Percentiles rank a stretch among this genome's conserved stretches.
These are phyloP conservation scores for Mitragyna speciosa DNA, from an alignment of 257 asterid species.

Conservation along the genomic window DNA sequence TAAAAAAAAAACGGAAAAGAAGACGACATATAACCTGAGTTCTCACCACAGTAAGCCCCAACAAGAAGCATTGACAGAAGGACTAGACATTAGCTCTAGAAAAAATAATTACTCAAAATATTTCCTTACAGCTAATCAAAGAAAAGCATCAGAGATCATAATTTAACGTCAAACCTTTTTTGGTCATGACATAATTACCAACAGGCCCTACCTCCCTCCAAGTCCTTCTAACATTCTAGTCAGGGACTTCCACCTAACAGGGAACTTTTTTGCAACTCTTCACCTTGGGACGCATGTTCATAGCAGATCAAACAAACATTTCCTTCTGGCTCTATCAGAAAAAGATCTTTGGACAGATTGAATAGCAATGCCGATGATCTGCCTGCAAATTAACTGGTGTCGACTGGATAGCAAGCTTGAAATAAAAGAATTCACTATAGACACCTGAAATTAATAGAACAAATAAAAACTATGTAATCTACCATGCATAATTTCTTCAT, in stretches of 20 bases:
- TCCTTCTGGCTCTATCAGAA: conserved; percentile 31
- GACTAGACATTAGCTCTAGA: conserved; percentile 41
- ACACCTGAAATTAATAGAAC: conserved; percentile 31
- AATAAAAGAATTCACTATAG: conserved; percentile 33
- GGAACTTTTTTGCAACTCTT: conserved; percentile 23
- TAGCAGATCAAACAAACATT: conserved; percentile 44
- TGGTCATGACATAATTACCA: conserved; percentile 43
- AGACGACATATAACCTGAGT: conserved; percentile 13
- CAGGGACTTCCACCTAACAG: conserved; percentile 24
- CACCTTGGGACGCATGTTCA: conserved; percentile 32
- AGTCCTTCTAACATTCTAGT: conserved; percentile 27
- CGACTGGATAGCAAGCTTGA: conserved; percentile 40
- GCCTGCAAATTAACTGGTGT: conserved; percentile 4
- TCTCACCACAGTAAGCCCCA: conserved; percentile 35
- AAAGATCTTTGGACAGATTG: conserved; percentile 28
- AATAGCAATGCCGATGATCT: conserved; percentile 10
- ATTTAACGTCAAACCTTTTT: conserved; percentile 37
- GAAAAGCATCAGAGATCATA: conserved; percentile 37
- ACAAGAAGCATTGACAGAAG: conserved; percentile 33
- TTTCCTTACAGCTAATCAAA: conserved; percentile 44
- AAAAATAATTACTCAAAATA: conserved; percentile 43
- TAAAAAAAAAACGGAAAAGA: neutral
- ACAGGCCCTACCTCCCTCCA: conserved; percentile 35
- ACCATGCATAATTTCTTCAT: neutral
- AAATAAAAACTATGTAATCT: conserved; percentile 9